These are phyloP conservation scores for Leccinum imitatum DNA, from an alignment of 768 basidiomycete species.

Conservation along the genomic window DNA sequence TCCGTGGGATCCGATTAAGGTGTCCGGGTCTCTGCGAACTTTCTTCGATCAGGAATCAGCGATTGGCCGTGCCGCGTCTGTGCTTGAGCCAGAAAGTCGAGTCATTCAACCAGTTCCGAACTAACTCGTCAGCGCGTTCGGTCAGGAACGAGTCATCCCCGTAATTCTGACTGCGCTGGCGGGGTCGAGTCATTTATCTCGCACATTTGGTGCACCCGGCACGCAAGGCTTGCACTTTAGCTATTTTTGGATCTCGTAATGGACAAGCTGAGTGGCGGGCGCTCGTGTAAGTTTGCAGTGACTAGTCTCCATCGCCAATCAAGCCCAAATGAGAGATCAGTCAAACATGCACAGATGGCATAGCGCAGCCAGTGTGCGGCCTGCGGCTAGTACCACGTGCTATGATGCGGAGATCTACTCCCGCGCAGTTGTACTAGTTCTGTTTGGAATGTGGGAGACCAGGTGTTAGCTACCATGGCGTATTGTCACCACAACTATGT, in stretches of 20 bases:
- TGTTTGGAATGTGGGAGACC: constrained; percentile 10
- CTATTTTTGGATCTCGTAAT: constrained; percentile 17
- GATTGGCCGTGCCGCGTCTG: constrained; percentile 26
- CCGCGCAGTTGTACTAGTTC: constrained; percentile 6
- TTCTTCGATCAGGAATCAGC: constrained; percentile 19
- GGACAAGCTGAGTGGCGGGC: constrained; percentile 10
- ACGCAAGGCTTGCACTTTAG: constrained; percentile 3
- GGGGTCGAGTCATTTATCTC: constrained; percentile 15
- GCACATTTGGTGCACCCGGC: constrained; percentile 9
- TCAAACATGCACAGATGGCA: constrained; percentile 14
- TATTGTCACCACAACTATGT: not conserved
- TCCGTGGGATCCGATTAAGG: constrained; percentile 23
- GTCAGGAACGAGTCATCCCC: constrained; percentile 26
- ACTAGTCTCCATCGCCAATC: constrained; percentile 23
- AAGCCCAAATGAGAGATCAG: constrained; percentile 16
- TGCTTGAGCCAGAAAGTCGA: constrained; percentile 19
- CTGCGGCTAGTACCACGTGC: constrained; percentile 18
- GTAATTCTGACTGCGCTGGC: constrained; percentile 10
- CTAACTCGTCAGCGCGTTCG: constrained; percentile 15
- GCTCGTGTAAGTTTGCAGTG: constrained; percentile 2
- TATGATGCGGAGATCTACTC: constrained; percentile 14
- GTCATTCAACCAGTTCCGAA: constrained; percentile 10
- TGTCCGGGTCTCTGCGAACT: constrained; percentile 5
- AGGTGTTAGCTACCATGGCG: not conserved
- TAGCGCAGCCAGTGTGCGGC: not conserved